These are phyloP conservation scores for Pyrenochaeta sp. DNA, from an alignment of 2,329 filamentous ascomycete genomes.

Conservation along the genomic window DNA sequence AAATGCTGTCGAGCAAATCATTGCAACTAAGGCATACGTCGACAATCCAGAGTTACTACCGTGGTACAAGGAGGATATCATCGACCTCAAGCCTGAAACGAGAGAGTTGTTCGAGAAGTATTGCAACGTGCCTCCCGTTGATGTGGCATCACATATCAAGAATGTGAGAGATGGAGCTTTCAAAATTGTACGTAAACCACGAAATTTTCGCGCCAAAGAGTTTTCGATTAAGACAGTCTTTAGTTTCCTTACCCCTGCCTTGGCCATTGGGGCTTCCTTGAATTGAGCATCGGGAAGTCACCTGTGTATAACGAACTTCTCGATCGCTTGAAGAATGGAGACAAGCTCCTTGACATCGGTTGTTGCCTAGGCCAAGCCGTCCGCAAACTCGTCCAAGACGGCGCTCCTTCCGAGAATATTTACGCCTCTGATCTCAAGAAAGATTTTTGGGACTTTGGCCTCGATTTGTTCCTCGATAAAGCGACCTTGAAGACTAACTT, in stretches of 20 bases:
- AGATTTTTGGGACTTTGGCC: conserved; percentile 64
- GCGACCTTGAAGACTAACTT: conserved; percentile 58
- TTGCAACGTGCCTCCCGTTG: conserved; percentile 45
- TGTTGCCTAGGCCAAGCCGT: conserved; percentile 58
- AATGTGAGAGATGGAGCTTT: conserved; percentile 45
- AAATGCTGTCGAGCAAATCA: conserved; percentile 17
- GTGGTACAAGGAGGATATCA: conserved; percentile 43
- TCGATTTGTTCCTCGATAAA: conserved; percentile 48
- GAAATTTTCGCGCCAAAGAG: neutral
- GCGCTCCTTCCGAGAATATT: conserved; percentile 51
- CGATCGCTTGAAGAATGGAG: conserved; percentile 44
- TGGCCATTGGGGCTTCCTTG: conserved; percentile 48
- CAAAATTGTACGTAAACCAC: conserved; percentile 31
- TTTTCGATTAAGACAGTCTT: neutral
- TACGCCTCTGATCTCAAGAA: conserved; percentile 52
- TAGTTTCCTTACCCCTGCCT: conserved; percentile 49
- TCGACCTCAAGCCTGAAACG: conserved; percentile 38
- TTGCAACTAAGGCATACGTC: conserved; percentile 28
- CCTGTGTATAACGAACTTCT: conserved; percentile 44
- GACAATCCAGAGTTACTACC: conserved; percentile 32
- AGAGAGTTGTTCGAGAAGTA: conserved; percentile 51
- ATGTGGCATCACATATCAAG: conserved; percentile 49
- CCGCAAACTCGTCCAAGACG: conserved; percentile 54
- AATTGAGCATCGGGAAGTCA: conserved; percentile 36
- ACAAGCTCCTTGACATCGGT: conserved; percentile 53